Evolutionary conservation across 345 rosid species (phyloP).

Genomic region (Nasturtium officinale): DNA sequence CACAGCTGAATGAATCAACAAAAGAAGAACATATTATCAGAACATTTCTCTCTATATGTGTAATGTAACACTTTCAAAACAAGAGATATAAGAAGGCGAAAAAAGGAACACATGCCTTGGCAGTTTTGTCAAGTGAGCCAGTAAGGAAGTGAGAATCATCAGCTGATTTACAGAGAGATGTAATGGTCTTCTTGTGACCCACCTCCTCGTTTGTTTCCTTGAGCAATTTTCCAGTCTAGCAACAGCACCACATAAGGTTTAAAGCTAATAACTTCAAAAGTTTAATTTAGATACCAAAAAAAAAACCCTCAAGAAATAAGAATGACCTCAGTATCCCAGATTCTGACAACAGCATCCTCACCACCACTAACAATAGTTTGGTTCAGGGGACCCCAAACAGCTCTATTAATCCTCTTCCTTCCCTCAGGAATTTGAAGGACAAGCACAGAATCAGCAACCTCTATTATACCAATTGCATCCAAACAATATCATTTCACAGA

Average conservation of each 20-base stretch:
- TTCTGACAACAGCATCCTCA: conserved; percentile 79
- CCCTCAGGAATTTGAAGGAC: conserved; percentile 72
- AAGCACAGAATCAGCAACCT: conserved; percentile 66
- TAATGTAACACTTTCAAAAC: conserved; percentile 4
- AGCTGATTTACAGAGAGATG: conserved; percentile 75
- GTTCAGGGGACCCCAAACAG: conserved; percentile 95
- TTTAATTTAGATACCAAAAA: not conserved
- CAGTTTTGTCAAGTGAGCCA: conserved; percentile 94
- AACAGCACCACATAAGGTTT: not conserved
- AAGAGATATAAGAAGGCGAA: not conserved
- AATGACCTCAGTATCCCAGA: conserved; percentile 94
- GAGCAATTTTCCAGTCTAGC: conserved; percentile 84
- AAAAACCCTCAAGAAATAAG: not conserved
- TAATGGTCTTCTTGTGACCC: conserved; percentile 83
- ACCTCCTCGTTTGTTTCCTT: conserved; percentile 67
- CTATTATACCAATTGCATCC: conserved; percentile 53
- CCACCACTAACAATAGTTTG: conserved; percentile 81
- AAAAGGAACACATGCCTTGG: conserved; percentile 63
- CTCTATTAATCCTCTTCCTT: conserved; percentile 71
- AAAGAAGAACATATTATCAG: conserved; percentile 9
- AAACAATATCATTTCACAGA: not conserved
- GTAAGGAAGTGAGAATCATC: conserved; percentile 89
- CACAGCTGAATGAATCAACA: conserved; percentile 61
- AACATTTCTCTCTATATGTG: not conserved
- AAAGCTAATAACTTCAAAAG: not conserved